phyloP scores from a whole-genome alignment of 75 land plant genomes.

The Isoetes taiwanensis region DNA sequence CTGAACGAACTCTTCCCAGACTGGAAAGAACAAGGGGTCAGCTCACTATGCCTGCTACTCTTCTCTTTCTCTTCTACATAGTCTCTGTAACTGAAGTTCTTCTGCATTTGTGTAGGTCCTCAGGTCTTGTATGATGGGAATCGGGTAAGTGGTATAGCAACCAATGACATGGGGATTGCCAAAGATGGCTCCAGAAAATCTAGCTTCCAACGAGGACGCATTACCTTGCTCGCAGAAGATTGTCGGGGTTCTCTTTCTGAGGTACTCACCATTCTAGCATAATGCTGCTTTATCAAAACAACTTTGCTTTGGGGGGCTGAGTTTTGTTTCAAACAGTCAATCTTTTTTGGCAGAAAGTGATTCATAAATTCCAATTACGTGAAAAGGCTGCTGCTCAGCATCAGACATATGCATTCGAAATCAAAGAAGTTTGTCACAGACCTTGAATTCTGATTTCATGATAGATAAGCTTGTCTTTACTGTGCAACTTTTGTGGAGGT shows the following conservation, averaged over 20 bases:
- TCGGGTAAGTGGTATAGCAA: constrained; percentile 70
- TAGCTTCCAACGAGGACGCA: constrained; percentile 65
- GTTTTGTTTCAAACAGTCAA: neutral
- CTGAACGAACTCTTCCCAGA: constrained; percentile 77
- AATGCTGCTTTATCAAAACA: neutral
- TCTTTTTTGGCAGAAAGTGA: constrained; percentile 47
- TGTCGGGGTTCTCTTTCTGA: constrained; percentile 93
- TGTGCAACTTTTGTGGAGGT: constrained; percentile 35
- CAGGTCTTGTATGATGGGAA: constrained; percentile 74
- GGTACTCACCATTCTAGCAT: constrained; percentile 37
- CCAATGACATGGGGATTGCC: constrained; percentile 95
- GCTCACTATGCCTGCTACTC: no score
- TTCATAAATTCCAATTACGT: constrained; percentile 47
- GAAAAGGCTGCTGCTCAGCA: constrained; percentile 67
- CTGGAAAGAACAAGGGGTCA: constrained; percentile 80
- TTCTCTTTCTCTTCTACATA: no score
- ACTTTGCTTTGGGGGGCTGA: neutral
- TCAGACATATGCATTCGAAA: constrained; percentile 92
- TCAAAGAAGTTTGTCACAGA: constrained; percentile 86
- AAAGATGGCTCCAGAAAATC: constrained; percentile 77
- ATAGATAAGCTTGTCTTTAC: constrained; percentile 6
- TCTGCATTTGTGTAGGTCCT: no score
- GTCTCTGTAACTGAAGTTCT: no score
- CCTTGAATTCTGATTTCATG: neutral
- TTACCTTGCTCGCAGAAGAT: constrained; percentile 88